Evolutionary conservation across 169 alveolate species (phyloP).

Genomic region (Plasmodium adleri): DNA sequence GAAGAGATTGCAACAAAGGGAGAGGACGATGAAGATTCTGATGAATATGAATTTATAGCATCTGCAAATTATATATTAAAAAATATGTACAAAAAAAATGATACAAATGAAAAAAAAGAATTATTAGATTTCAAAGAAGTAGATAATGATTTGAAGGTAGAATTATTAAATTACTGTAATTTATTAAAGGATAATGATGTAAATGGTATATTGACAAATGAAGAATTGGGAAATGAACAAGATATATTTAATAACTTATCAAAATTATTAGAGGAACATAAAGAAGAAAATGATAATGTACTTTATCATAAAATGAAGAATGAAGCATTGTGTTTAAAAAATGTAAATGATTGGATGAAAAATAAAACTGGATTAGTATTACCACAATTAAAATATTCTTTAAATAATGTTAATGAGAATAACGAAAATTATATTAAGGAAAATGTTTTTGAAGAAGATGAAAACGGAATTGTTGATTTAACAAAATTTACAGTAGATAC

Average conservation of each 20-base stretch:
- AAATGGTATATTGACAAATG: constrained; percentile 6
- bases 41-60: constrained; percentile 23
- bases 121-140: constrained; percentile 9
- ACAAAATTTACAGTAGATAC: not conserved
- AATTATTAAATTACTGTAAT: constrained; percentile 34
- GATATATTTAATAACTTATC: constrained; percentile 26
- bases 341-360: constrained; percentile 25
- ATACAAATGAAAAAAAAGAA: constrained; percentile 1
- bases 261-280: not conserved
- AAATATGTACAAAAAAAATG: constrained; percentile 13
- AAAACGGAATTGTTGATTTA: constrained; percentile 38
- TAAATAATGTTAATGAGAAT: not conserved
- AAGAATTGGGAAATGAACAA: constrained; percentile 14
- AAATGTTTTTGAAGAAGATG: constrained; percentile 1
- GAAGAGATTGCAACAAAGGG: constrained; percentile 2
- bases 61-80: constrained; percentile 15
- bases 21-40: constrained; percentile 18
- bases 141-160: constrained; percentile 8
- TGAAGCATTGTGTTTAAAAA: constrained; percentile 30
- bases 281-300: not conserved
- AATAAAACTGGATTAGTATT: constrained; percentile 43
- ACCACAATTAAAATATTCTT: not conserved
- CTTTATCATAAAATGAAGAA: constrained; percentile 17
- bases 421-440: not conserved
- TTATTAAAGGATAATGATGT: constrained; percentile 24